Evolutionary conservation across 495 filamentous ascomycete species (phyloP), one percentile per base, ranked within the genome.

Genomic region (Penicillium canariense): DNA sequence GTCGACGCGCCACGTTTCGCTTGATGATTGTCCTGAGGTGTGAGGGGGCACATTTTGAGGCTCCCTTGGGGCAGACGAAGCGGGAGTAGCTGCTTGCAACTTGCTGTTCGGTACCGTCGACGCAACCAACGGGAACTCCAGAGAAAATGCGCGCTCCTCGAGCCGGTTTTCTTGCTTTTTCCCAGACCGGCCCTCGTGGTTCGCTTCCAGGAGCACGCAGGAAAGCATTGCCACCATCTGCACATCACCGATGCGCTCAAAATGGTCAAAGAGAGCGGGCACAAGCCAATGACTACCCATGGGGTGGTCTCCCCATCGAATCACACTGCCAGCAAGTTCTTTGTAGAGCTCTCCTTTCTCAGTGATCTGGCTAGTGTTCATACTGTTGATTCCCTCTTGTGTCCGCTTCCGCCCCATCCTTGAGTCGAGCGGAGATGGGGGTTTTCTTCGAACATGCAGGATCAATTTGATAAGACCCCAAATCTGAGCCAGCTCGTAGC

Each of bases 151-250:
- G n/a, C 52, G 60, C n/a, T 69, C 58, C 7, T 65, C 62, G 9
- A 48, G 48, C 4, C 35, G 50, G 18, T 28, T 42, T 6, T 60
- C 58, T 63, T 32, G 62, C 43, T 35, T 48, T 27, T 47, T 55
- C 44, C 60, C 60, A 56, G 59, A 50, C 7, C 38, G 47, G 10
- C 50, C 58, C 32, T 69, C 70, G 6, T 56, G 52, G 48, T 68
- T 71, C 11, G 84, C 78, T 52, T 95, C 89, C 45, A 84, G 84
- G 50, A 97, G 86, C 39, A 96, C 84, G 65, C 91, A 96, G 1
- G 91, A 87, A 11, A 97, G 80, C 92, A 96, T 96, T 30, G 91
- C 93, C 15, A 96, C 77, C 92, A 96, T 96, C 67, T 97, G 92
- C 3, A 93, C 73, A 65, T 97, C 91, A 2, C 84, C 90, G 26